Base-by-base conservation (phyloP, 139 green algal genomes). In the Desmodesmus armatus region DNA sequence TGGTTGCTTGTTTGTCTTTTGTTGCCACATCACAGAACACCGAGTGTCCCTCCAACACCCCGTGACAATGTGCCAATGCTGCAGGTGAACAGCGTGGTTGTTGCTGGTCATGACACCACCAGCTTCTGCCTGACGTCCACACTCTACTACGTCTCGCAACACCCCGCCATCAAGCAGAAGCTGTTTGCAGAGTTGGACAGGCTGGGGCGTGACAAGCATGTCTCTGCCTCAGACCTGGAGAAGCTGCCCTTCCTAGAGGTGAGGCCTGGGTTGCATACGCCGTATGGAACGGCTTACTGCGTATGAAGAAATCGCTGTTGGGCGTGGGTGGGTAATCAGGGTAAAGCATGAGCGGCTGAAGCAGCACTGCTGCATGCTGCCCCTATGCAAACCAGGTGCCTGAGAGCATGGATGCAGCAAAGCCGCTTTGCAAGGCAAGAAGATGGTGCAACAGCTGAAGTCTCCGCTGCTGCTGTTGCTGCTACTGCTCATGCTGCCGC, bases 91-190 rank as follows among this genome's bases (percentile, higher is more conserved):
- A 87, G 81, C 53, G 85, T 92, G 37, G 80, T 91, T 31, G 69
- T 93, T 66, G 90, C 89, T 11, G 90, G 90, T 33, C 90, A 92
- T 73, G 90, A 93, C 62, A 93, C 90, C 21, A 93, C 88, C 35
- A 85, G 78, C 76, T 88, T 88, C 40, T 87, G 85, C 43, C 65
- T 93, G 3, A 73, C 73, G 3, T 91, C 84, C 37, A 65, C 85
- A 0, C 70, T 93, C 4, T 92, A 91, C 87, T 76, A 83, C 55
- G 44, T 93, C 25, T 72, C 90, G 0, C 31, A 75, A 2, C 73
- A 90, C 70, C 83, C 83, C 0, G 62, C 82, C 25, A 70, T 84
- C 3, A 80, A 92, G 85, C 75, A 82, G 27, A 65, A 43, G 35
- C 27, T 89, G 51, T 58, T 89, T 65, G 67, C 65, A n/a, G 88